Evolutionary conservation across 495 filamentous ascomycete genomes (phyloP).

Genomic region (Bathelium albidoporum): DNA sequence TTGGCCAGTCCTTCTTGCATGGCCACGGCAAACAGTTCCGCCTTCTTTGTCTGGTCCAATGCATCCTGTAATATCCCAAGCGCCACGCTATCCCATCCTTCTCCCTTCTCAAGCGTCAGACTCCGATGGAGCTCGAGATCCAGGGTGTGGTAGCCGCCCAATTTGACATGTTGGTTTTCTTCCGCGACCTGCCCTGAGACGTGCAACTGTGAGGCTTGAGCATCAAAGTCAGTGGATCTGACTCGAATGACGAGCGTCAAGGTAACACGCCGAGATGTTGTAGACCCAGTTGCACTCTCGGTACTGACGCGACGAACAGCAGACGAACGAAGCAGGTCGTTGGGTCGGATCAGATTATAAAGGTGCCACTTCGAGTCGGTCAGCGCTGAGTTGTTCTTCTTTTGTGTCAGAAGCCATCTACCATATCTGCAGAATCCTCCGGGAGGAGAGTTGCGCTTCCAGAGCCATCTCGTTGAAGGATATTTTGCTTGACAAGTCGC

Average conservation of each 20-base stretch:
- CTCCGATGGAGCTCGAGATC: constrained; percentile 81
- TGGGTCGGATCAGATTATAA: constrained; percentile 81
- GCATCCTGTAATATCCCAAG: constrained; percentile 69
- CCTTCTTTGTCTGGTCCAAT: constrained; percentile 55
- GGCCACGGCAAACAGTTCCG: constrained; percentile 75
- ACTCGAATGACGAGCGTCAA: constrained; percentile 72
- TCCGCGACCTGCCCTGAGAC: constrained; percentile 70
- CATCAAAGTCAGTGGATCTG: constrained; percentile 79
- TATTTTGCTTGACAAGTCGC: constrained; percentile 61
- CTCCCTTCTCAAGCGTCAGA: constrained; percentile 70
- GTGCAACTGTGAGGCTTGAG: constrained; percentile 71
- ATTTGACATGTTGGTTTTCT: constrained; percentile 73
- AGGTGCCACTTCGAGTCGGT: constrained; percentile 65
- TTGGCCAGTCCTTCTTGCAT: constrained; percentile 94
- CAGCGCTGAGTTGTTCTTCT: constrained; percentile 3
- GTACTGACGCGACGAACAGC: constrained; percentile 68
- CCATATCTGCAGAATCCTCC: constrained; percentile 94
- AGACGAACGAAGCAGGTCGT: constrained; percentile 69
- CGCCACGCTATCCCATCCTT: constrained; percentile 87
- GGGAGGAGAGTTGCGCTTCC: constrained; percentile 73
- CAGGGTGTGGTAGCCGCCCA: constrained; percentile 83
- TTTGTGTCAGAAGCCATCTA: constrained; percentile 26
- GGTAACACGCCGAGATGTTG: constrained; percentile 62
- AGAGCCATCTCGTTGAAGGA: constrained; percentile 60
- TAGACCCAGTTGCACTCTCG: constrained; percentile 62